Evolutionary conservation across 176 grass and related monocot species (phyloP).

Genomic region (Rhynchospora breviuscula): DNA sequence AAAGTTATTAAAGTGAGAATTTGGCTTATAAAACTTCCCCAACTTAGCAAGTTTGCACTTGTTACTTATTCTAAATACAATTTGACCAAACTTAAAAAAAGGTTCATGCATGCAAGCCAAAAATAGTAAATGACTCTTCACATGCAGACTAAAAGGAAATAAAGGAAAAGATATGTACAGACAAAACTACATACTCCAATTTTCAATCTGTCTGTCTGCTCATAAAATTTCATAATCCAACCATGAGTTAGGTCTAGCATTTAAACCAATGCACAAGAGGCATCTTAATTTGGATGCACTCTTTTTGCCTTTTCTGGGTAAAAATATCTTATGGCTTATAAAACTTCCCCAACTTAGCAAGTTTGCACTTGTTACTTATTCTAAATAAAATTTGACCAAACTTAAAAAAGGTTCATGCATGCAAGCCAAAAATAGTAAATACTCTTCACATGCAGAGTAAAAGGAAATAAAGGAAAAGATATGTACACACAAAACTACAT

Average conservation of each 20-base stretch:
- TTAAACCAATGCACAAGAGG: neutral
- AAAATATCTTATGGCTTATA: no score
- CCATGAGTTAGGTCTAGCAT: neutral
- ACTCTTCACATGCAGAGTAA: neutral
- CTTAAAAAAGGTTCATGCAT: neutral
- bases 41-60: neutral
- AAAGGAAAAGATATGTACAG: no score
- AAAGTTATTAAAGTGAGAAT: neutral
- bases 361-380: neutral
- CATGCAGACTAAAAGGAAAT: neutral
- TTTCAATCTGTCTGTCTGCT: neutral
- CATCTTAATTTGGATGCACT: neutral
- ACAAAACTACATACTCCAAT: neutral
- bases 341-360: neutral
- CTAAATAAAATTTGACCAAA: neutral
- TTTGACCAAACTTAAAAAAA: neutral
- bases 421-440: conserved; percentile 9
- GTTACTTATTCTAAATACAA: neutral
- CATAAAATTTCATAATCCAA: neutral
- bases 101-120: neutral
- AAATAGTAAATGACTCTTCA: conserved; percentile 1
- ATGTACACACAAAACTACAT: neutral
- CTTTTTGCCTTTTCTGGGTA: no score
- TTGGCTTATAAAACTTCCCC: neutral
- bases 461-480: neutral